Base-by-base conservation (phyloP, 169 alveolate genomes). In the Cytauxzoon felis region DNA sequence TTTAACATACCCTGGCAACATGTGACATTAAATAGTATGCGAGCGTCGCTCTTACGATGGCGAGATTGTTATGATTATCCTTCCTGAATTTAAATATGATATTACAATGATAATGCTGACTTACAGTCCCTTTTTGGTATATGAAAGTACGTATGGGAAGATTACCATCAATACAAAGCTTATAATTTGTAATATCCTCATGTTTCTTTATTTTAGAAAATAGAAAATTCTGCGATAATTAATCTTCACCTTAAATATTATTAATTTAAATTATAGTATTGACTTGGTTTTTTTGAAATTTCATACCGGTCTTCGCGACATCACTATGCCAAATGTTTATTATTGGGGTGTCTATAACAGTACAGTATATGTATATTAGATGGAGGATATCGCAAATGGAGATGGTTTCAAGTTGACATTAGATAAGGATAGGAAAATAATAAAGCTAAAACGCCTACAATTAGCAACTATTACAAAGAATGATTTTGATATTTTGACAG, bases 151-250 rank as follows among this genome's bases (percentile, higher is more conserved):
- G 58, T 76, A 76, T 3, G 86, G 86, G 24, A 66, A 61, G 18
- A 42, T 29, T 26, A 66, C 27, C 32, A 76, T 64, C 2, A 57
- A 58, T 18, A 76, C 30, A 52, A 80, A 66, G 36, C 75, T 30
- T 9, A 57, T 49, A 19, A 76, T 54, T 65, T 76, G 86, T 23
- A 66, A n/a, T 9, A 66, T n/a, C 40, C 68, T 76, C 86, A 76
- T 76, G 63, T 47, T 48, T 6, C 19, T 21, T n/a, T 27, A 29
- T 16, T 11, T n/a, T 21, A 11, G 63, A 42, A n/a, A 38, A n/a
- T n/a, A 13, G 13, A 13, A 38, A 38, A 38, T 38, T n/a, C 45
- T 38, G 45, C 45, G 45, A n/a, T 38, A 38, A 38, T n/a, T n/a
- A n/a, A n/a, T n/a, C n/a, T n/a, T n/a, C n/a, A n/a, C n/a, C n/a